Evolutionary conservation across 1,284 basidiomycete genomes (phyloP), one percentile per base, ranked within the genome.

Genomic region (Cutaneotrichosporon sp.): DNA sequence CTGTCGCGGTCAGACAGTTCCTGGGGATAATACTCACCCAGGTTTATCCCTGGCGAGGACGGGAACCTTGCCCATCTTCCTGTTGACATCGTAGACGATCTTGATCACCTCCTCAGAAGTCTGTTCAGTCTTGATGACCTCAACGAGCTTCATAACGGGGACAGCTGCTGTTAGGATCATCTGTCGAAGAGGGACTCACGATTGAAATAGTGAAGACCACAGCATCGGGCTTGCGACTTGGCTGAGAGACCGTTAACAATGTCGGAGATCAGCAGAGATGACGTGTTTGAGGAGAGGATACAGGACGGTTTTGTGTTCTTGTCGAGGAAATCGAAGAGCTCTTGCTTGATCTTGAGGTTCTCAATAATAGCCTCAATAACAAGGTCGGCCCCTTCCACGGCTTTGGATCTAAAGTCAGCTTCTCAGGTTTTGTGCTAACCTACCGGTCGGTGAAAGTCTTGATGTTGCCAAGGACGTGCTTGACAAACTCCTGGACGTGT

Each of bases 321-420:
- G 62, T 82, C 80, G 22, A 82, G 65, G 54, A 76, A 74, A 7
- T 70, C 71, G 54, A 82, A 82, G 25, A 82, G 68, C 42, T 80
- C 77, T 48, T 78, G 75, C 70, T 82, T 82, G 55, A 79, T 74
- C 56, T 76, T 72, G 39, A 82, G 64, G 57, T 78, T 78, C 62
- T 82, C 81, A 52, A 82, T 78, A 52, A 82, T 81, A 1, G 81
- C 80, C 65, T 82, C 81, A 41, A 82, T 74, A 42, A 82, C 79
- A 33, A 81, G 66, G 62, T 82, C 80, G 4, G 79, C 72, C 2
- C 74, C 55, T 34, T 75, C 60, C 27, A 79, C 79, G 1, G 78
- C 79, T 41, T 74, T 68, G 8, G 57, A 67, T 7, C 72, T 74
- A 38, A 1, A n/a, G 27, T 29, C 22, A 48, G 33, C 33, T 11